Evolutionary conservation across 352 stramenopile species (phyloP).

Genomic region (Pythium pectinolyticum): DNA sequence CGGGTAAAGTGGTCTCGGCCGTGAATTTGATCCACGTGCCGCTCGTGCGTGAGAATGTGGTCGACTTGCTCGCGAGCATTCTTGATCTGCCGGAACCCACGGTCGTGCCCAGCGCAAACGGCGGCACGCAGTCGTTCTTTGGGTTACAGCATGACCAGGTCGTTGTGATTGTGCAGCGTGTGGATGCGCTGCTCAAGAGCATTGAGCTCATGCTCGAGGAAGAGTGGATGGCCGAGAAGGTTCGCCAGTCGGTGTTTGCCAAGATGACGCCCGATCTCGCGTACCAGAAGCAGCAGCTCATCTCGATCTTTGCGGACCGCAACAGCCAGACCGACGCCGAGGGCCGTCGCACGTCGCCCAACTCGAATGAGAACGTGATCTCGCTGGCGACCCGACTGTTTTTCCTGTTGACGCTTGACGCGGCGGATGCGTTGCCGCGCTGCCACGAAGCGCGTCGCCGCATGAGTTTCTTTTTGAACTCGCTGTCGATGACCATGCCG

Average conservation of each 20-base stretch:
- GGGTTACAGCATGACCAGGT: slow-evolving; percentile 77
- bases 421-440: slow-evolving; percentile 75
- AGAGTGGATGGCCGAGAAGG: slow-evolving; percentile 84
- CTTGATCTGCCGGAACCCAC: slow-evolving; percentile 80
- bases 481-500: slow-evolving; percentile 88
- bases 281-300: slow-evolving; percentile 79
- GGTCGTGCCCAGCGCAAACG: slow-evolving; percentile 44
- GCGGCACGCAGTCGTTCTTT: slow-evolving; percentile 39
- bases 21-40: slow-evolving; percentile 77
- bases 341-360: slow-evolving; percentile 47
- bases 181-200: slow-evolving; percentile 79
- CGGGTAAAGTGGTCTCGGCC: slow-evolving; percentile 44
- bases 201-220: slow-evolving; percentile 86
- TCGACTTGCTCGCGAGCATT: slow-evolving; percentile 82
- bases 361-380: slow-evolving; percentile 78
- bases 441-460: slow-evolving; percentile 83
- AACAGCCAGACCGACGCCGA: slow-evolving; percentile 58
- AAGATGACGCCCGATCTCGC: slow-evolving; percentile 74
- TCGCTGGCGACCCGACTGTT: slow-evolving; percentile 79
- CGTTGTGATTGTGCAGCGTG: slow-evolving; percentile 68
- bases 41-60: slow-evolving; percentile 79
- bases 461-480: slow-evolving; percentile 91
- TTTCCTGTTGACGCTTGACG: slow-evolving; percentile 84
- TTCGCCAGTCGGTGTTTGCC: slow-evolving; percentile 76
- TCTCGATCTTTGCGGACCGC: slow-evolving; percentile 73